Evolutionary conservation across 2,329 filamentous ascomycete genomes (phyloP), one percentile per base, ranked within the genome.

Genomic region (Cercospora sp.): DNA sequence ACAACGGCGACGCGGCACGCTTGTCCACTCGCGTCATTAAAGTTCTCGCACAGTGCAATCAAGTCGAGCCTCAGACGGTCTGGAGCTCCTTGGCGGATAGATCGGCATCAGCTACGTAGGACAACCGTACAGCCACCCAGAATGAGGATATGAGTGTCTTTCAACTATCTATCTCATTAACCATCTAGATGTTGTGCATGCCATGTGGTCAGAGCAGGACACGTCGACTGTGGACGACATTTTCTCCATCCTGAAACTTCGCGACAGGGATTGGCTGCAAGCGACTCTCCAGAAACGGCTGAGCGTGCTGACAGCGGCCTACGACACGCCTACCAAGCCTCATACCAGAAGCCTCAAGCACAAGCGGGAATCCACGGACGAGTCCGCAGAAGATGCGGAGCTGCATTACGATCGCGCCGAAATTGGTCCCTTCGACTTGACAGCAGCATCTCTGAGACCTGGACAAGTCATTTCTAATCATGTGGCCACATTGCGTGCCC

Each of bases 361-460:
- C 36, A 65, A 55, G 26, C 58, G 66, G 13, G 58, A 64, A 7
- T 64, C 63, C 20, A 62, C 57, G 5, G 57, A 65, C 51, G 63
- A 62, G 23, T 53, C 36, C 8, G 36, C 42, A 16, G 42, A 36
- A 36, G 20, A 33, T n/a, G 33, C 13, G 10, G 12, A 40, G 13
- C 40, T 51, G 5, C 55, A 26, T 26, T n/a, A 64, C 33, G 30
- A 57, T 16, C 51, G 33, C 5, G 58, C 36, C 4, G 40, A 60
- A 8, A 48, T 65, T 30, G 68, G 68, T 10, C 70, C 70, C 1
- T 61, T 64, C 40, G 71, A 73, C 58, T 16, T 70, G 5, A 73
- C 71, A 10, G 63, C 59, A 18, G 8, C 63, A 2, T 48, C 57
- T 3, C 36, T 69, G 8, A 57, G 53, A n/a, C 57, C 65, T 3